Conservation (phyloP, 495 filamentous ascomycete genomes). For the Penicillium nucicola region DNA sequence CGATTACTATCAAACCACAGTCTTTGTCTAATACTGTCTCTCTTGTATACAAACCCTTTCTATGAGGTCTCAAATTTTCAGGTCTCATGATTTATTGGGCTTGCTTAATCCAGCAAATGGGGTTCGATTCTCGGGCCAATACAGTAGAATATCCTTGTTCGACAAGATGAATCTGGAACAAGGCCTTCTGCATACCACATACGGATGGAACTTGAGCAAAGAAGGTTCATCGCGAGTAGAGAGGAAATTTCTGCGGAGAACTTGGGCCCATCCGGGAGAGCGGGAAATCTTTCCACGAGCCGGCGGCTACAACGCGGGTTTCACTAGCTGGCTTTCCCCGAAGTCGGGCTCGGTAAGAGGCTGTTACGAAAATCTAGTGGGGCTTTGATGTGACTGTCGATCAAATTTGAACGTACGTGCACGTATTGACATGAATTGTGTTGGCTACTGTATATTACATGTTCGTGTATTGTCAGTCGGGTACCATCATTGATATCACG, state of each 20-base stretch:
- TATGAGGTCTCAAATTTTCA: too few species aligned
- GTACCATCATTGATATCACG: too few species aligned
- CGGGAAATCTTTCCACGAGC: neutral
- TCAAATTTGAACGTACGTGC: neutral
- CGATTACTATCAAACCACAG: too few species aligned
- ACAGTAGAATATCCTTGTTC: too few species aligned
- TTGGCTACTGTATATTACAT: slow-evolving; percentile 6
- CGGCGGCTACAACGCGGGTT: neutral
- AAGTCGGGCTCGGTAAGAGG: neutral
- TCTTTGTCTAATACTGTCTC: too few species aligned
- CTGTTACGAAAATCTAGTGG: neutral
- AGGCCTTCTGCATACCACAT: too few species aligned
- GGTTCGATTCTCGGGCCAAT: too few species aligned
- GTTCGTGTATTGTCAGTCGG: neutral
- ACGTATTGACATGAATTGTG: slow-evolving; percentile 1
- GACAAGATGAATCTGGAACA: too few species aligned
- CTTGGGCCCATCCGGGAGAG: neutral
- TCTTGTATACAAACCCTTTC: too few species aligned
- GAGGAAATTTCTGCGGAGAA: neutral
- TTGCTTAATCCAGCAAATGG: too few species aligned
- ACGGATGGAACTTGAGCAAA: too few species aligned
- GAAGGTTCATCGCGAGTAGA: neutral
- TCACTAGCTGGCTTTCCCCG: neutral
- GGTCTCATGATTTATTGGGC: too few species aligned
- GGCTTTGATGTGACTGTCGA: slow-evolving; percentile 1